phyloP scores from a whole-genome alignment of 2,329 filamentous ascomycete genomes.

The Ophiostoma fasciatum region DNA sequence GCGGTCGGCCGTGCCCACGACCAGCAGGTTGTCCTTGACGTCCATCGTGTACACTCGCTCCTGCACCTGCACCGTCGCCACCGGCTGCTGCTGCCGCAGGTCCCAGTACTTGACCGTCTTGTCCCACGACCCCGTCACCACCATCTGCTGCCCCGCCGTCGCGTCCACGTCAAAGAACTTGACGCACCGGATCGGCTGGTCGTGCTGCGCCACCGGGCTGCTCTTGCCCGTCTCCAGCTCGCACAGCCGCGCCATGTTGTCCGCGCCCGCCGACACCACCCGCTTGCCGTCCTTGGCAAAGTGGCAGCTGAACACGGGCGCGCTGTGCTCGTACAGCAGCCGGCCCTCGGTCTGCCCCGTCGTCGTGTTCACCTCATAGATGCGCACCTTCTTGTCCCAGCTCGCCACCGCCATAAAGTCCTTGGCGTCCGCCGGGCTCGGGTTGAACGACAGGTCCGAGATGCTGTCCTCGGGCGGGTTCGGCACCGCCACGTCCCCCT shows the following conservation, averaged over 20 bases:
- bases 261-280: constrained; percentile 72
- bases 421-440: constrained; percentile 31
- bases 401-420: constrained; percentile 83
- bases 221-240: constrained; percentile 58
- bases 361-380: constrained; percentile 74
- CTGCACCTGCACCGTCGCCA: constrained; percentile 50
- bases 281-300: constrained; percentile 95
- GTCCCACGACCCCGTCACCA: constrained; percentile 88
- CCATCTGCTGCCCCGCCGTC: constrained; percentile 55
- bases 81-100: constrained; percentile 49
- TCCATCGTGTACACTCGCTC: constrained; percentile 88
- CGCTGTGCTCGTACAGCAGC: constrained; percentile 73
- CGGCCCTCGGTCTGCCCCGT: constrained; percentile 66
- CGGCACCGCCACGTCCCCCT: constrained; percentile 67
- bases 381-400: constrained; percentile 96
- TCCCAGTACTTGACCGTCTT: constrained; percentile 89
- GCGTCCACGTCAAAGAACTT: constrained; percentile 61
- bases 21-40: constrained; percentile 72
- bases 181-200: constrained; percentile 65
- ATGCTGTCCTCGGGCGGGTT: constrained; percentile 79
- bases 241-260: constrained; percentile 80
- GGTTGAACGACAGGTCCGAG: constrained; percentile 64
- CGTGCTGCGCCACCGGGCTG: constrained; percentile 68
- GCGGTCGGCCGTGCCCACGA: constrained; percentile 84
- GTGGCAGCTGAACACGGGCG: constrained; percentile 67